Evolutionary conservation across 306 rosid species (phyloP).

Genomic region (Quercus engelmannii): DNA sequence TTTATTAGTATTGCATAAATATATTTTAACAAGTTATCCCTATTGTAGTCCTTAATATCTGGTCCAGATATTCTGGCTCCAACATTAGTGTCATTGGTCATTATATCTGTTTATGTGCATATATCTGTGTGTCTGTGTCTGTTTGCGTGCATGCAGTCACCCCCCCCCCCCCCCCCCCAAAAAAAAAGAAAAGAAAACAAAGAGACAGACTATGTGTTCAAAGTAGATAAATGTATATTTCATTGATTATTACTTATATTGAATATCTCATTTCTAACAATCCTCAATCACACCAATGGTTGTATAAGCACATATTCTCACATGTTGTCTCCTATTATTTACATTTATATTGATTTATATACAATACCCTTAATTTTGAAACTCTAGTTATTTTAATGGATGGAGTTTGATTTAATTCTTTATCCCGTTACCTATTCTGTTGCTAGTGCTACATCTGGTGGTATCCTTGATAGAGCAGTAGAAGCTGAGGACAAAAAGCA

Average conservation of each 20-base stretch:
- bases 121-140: background rate
- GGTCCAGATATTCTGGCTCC: background rate
- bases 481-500: constrained; percentile 56
- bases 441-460: constrained; percentile 57
- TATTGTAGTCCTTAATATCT: background rate
- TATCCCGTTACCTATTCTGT: background rate
- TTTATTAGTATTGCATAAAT: background rate
- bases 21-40: background rate
- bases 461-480: constrained; percentile 57
- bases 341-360: background rate
- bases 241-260: background rate
- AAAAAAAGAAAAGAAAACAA: too few relatives aligned
- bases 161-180: too few relatives aligned
- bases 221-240: background rate
- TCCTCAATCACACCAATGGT: background rate
- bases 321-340: background rate
- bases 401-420: background rate
- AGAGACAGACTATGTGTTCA: background rate
- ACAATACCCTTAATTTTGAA: background rate
- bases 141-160: background rate
- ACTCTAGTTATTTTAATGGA: background rate
- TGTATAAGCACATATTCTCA: background rate
- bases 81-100: background rate
- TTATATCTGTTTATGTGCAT: background rate
- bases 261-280: background rate